A percentile compares a stretch with the other conserved stretches of the same genome.
These are phyloP conservation scores for Venturia aucupariae DNA, from an alignment of 2,329 filamentous ascomycete genomes.

Conservation along the genomic window DNA sequence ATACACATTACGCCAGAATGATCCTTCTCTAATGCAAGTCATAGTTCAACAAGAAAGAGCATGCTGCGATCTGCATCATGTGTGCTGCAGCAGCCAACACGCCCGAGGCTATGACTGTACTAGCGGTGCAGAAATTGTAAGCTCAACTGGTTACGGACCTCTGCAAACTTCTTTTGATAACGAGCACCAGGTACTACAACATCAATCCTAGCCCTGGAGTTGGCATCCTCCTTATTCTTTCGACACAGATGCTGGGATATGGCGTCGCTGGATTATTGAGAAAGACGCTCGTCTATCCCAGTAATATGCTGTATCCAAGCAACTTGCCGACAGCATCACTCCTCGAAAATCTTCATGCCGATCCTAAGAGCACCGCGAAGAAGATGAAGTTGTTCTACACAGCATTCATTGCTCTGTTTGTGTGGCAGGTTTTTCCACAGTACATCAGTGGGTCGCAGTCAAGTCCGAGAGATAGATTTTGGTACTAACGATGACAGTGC, in stretches of 20 bases:
- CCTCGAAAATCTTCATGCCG: constrained; percentile 16
- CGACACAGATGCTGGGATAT: constrained; percentile 17
- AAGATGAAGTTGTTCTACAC: constrained; percentile 23
- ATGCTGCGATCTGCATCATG: constrained; percentile 21
- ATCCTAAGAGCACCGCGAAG: constrained; percentile 12
- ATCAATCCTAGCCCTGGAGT: constrained; percentile 6
- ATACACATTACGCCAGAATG: no score
- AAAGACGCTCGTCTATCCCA: constrained; percentile 16
- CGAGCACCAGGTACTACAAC: constrained; percentile 11
- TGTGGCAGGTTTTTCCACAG: constrained; percentile 17
- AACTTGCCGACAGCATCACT: constrained; percentile 16
- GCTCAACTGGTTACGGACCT: background rate
- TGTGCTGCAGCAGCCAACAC: constrained; percentile 14
- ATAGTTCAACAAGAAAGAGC: constrained; percentile 28
- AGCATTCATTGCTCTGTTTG: constrained; percentile 19
- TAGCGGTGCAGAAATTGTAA: constrained; percentile 15
- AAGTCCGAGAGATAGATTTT: no score
- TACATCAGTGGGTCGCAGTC: constrained; percentile 18
- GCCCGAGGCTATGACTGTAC: constrained; percentile 14
- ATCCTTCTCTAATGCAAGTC: background rate
- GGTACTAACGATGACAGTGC: background rate
- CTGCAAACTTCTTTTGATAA: constrained; percentile 28
- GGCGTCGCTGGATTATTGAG: constrained; percentile 17
- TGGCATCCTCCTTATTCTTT: constrained; percentile 16
- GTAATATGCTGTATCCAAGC: constrained; percentile 17